Conservation (phyloP, 2,329 filamentous ascomycete genomes). For the Pseudogymnoascus sp. region DNA sequence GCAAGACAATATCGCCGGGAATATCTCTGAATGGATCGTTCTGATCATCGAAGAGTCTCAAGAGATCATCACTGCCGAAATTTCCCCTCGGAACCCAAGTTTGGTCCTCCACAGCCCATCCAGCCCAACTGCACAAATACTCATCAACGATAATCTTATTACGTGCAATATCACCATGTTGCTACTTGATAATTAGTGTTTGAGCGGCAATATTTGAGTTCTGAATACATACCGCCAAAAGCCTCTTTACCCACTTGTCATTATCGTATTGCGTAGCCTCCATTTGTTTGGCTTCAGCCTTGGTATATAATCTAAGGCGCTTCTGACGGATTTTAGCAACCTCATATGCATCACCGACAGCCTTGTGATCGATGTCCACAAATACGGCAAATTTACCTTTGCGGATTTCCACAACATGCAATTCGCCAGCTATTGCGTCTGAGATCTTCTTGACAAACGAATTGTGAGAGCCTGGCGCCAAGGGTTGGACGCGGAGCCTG, state of each 20-base stretch:
- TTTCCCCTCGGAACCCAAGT: constrained; percentile 2
- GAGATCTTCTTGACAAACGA: not conserved
- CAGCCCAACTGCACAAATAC: constrained; percentile 11
- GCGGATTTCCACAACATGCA: not conserved
- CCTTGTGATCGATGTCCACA: not conserved
- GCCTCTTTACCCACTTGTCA: constrained; percentile 8
- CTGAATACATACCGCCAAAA: constrained; percentile 6
- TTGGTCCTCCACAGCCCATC: constrained; percentile 4
- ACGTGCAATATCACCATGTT: not conserved
- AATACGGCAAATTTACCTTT: constrained; percentile 5
- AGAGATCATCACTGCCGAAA: not conserved
- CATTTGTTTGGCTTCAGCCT: not conserved
- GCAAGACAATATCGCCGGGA: not conserved
- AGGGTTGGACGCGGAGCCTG: not conserved
- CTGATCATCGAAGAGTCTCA: not conserved
- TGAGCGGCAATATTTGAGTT: not conserved
- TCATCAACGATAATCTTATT: not conserved
- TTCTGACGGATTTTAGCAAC: constrained; percentile 10
- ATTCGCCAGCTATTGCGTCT: not conserved
- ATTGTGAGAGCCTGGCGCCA: not conserved
- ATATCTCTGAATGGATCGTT: not conserved
- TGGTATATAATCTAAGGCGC: constrained; percentile 1
- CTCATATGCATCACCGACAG: not conserved
- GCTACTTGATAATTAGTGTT: not conserved
- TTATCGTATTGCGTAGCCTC: not conserved